Percentiles rank a stretch among this genome's conserved stretches.
Evolutionary conservation across 768 basidiomycete species (phyloP).

Genomic region (Tephrocybe sp.): DNA sequence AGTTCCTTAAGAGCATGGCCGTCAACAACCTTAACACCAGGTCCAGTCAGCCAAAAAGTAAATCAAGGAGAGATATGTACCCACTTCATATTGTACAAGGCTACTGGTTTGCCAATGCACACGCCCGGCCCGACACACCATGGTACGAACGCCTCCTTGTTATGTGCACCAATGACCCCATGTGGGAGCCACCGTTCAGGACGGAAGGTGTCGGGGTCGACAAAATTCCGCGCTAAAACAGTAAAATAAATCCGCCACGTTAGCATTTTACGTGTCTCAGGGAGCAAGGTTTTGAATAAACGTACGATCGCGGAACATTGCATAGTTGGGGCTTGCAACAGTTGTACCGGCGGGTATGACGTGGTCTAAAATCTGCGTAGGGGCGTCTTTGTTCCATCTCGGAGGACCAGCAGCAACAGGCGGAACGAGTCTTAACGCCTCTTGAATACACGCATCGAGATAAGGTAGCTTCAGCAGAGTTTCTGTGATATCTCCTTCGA

Average conservation of each 20-base stretch:
- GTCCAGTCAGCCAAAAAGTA: neutral
- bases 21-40: constrained; percentile 13
- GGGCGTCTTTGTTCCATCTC: constrained; percentile 12
- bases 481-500: constrained; percentile 10
- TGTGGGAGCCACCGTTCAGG: constrained; percentile 21
- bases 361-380: constrained; percentile 2
- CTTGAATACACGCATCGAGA: constrained; percentile 25
- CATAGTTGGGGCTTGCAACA: constrained; percentile 16
- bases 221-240: constrained; percentile 17
- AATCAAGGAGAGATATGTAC: neutral
- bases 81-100: constrained; percentile 26
- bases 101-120: constrained; percentile 25
- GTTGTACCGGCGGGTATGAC: constrained; percentile 13
- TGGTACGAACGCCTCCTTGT: constrained; percentile 19
- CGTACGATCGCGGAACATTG: constrained; percentile 16
- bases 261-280: neutral
- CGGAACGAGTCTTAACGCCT: constrained; percentile 21
- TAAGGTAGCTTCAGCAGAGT: constrained; percentile 16
- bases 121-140: constrained; percentile 20
- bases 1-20: constrained; percentile 13
- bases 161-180: constrained; percentile 1
- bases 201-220: constrained; percentile 17
- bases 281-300: neutral
- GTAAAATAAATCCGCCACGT: neutral
- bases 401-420: constrained; percentile 21